A percentile compares a stretch with the other conserved stretches of the same genome.
Evolutionary conservation across 306 rosid species (phyloP).

Genomic region (Acacia acuminata): DNA sequence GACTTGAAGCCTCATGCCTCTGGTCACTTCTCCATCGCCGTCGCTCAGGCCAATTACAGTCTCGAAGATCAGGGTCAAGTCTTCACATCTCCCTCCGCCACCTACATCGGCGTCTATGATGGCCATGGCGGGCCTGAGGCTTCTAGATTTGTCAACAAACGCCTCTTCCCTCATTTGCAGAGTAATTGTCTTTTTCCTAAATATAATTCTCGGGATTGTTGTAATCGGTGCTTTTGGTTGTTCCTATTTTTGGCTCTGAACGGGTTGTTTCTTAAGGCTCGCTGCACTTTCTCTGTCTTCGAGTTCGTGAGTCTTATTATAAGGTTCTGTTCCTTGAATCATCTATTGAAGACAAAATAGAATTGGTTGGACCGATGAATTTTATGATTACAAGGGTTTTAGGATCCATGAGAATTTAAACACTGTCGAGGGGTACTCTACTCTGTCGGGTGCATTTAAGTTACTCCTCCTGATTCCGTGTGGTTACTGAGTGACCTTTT

Average conservation of each 20-base stretch:
- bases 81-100: conserved; percentile 60
- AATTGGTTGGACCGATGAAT: background rate
- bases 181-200: conserved; percentile 28
- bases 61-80: conserved; percentile 84
- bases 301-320: background rate
- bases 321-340: background rate
- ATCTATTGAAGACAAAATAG: background rate
- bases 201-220: background rate
- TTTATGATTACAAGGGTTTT: background rate
- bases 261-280: background rate
- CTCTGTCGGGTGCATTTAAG: background rate
- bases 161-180: conserved; percentile 54
- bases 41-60: conserved; percentile 65
- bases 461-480: background rate
- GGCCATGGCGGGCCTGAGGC: conserved; percentile 90
- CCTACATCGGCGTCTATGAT: conserved; percentile 71
- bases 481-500: background rate
- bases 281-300: background rate
- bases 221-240: background rate
- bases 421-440: background rate
- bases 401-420: background rate
- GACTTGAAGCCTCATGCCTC: conserved; percentile 70
- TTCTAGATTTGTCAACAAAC: conserved; percentile 66
- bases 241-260: background rate
- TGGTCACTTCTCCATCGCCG: conserved; percentile 77